phyloP scores from a whole-genome alignment of 306 rosid genomes.

The Neltuma alba region DNA sequence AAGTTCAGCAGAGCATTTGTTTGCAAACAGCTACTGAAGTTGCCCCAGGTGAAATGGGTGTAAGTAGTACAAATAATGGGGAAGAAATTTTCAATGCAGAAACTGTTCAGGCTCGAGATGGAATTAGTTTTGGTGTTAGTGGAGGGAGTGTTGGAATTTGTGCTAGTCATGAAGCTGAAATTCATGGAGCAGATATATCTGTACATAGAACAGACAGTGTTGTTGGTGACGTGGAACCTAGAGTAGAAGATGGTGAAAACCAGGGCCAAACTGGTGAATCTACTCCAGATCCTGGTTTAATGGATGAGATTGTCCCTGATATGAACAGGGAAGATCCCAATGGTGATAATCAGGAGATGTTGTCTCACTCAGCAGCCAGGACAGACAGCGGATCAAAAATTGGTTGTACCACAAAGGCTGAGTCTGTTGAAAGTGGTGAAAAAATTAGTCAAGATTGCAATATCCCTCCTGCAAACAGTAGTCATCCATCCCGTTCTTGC shows the following conservation, averaged over 20 bases:
- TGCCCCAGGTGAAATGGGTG: constrained; percentile 79
- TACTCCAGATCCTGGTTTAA: constrained; percentile 83
- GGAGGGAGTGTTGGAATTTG: constrained; percentile 99
- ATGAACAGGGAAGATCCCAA: constrained; percentile 83
- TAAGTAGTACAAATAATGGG: constrained; percentile 90
- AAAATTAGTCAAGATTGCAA: constrained; percentile 81
- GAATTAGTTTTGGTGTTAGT: constrained; percentile 90
- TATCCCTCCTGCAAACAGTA: constrained; percentile 55
- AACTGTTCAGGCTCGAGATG: constrained; percentile 92
- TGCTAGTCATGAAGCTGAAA: constrained; percentile 99
- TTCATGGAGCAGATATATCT: constrained; percentile 89
- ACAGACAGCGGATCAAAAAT: constrained; percentile 96
- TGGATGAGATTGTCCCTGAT: constrained; percentile 93
- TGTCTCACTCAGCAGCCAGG: constrained; percentile 87
- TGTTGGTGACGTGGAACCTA: constrained; percentile 91
- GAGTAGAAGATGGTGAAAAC: constrained; percentile 89
- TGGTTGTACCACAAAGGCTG: constrained; percentile 92
- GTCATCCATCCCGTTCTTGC: constrained; percentile 77
- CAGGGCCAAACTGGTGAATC: constrained; percentile 99
- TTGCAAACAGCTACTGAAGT: constrained; percentile 72
- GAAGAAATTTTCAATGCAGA: constrained; percentile 93
- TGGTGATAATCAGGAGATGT: constrained; percentile 97
- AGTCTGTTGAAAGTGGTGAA: constrained; percentile 96
- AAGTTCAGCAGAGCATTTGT: constrained; percentile 88
- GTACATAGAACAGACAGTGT: constrained; percentile 95